Evolutionary conservation across 1,284 basidiomycete genomes (phyloP).

Genomic region (Athelia psychrophila): DNA sequence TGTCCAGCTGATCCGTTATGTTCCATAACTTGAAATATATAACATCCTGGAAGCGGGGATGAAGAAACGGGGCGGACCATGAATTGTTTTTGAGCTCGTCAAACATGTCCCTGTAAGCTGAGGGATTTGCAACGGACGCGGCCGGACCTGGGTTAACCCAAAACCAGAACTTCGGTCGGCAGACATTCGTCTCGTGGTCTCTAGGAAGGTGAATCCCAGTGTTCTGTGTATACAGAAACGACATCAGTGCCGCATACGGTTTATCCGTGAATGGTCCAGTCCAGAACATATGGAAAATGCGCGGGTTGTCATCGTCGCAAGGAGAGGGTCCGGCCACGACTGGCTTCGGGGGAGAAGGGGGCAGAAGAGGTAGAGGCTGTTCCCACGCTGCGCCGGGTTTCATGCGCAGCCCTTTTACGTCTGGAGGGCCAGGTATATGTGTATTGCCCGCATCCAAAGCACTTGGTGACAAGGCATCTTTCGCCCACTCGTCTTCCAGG

Average conservation of each 20-base stretch:
- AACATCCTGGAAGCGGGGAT: constrained; percentile 68
- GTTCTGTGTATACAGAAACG: constrained; percentile 79
- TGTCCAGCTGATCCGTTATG: constrained; percentile 78
- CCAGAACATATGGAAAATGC: constrained; percentile 84
- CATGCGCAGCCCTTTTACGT: constrained; percentile 9
- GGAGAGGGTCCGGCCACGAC: constrained; percentile 48
- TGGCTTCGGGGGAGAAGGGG: constrained; percentile 11
- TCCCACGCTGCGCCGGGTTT: constrained; percentile 39
- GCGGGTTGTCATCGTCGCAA: constrained; percentile 70
- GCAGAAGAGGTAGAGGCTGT: constrained; percentile 29
- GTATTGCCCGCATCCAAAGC: no score
- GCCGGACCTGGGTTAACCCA: constrained; percentile 77
- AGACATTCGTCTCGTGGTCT: constrained; percentile 37
- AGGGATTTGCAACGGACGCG: constrained; percentile 22
- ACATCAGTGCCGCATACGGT: constrained; percentile 74
- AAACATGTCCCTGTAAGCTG: constrained; percentile 67
- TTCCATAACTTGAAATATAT: constrained; percentile 84
- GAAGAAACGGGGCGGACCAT: constrained; percentile 76
- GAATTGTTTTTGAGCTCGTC: constrained; percentile 60
- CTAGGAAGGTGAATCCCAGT: constrained; percentile 56
- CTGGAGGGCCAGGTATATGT: no score
- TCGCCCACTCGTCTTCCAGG: constrained; percentile 47
- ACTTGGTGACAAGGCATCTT: constrained; percentile 9
- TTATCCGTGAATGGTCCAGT: constrained; percentile 81
- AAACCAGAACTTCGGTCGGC: constrained; percentile 76